Base-by-base conservation (phyloP, 192 early-diverging fungal genomes). In the Lobosporangium transversale region DNA sequence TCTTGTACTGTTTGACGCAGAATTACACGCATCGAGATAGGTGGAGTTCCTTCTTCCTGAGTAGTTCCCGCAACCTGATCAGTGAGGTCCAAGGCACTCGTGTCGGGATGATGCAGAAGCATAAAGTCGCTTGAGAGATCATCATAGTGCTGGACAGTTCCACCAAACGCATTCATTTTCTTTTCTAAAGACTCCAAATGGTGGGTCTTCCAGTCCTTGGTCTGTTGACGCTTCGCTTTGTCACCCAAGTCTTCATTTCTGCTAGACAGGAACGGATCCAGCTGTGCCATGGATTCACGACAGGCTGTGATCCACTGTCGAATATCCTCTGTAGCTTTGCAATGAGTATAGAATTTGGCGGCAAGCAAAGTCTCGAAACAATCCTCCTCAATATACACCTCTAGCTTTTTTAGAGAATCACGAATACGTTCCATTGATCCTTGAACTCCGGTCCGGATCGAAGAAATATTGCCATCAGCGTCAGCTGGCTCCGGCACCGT, bases 261-360 rank as follows among this genome's bases (percentile, higher is more conserved):
- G 32, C 35, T 53, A 40, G 8, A 10, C 14, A 40, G 52, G 4
- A 21, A 0, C 6, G 58, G n/a, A 14, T 56, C 43, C 29, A 62
- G 5, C 43, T 62, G 64, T 27, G 37, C 30, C 73, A 76, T 76
- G 27, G 58, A 61, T 1, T 76, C 73, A 4, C 73, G 50, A 45
- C 81, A 82, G 17, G 53, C 47, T 27, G 45, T 40, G 30, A 79
- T 79, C 81, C 81, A 82, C 24, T 63, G 62, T 17, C 78, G 78
- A 44, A 82, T 79, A 24, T 82, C 76, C 27, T 70, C 62, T 0
- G 81, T 74, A 20, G 70, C 57, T 53, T 82, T 76, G n/a, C 76
- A 58, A 52, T 82, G 81, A 2, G 66, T 57, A 37, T 70, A 70
- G 17, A 82, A 65, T 48, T 70, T 75, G 3, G 62, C 60, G 1